Conservation (phyloP, 805 yeast genomes). For the Sungouiozyma ichnusensis region DNA sequence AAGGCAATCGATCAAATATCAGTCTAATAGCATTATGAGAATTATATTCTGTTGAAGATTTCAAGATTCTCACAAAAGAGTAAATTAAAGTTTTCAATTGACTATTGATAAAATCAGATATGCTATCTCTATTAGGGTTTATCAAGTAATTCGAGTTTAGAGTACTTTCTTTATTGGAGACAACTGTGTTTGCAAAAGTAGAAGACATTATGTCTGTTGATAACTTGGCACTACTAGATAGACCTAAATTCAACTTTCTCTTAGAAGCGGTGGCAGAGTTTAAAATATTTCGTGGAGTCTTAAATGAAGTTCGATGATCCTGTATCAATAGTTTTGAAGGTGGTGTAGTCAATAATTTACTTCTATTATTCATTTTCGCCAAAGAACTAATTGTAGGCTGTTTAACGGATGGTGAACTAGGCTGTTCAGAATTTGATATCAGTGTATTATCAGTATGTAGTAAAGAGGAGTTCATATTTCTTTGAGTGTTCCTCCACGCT, state of each 20-base stretch:
- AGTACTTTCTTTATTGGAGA: background rate
- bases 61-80: constrained; percentile 13
- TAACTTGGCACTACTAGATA: background rate
- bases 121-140: background rate
- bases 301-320: constrained; percentile 12
- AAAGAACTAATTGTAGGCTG: constrained; percentile 11
- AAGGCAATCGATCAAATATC: constrained; percentile 46
- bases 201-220: background rate
- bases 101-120: background rate
- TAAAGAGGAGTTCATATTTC: background rate
- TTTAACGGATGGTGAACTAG: constrained; percentile 6
- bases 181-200: background rate
- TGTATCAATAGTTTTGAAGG: constrained; percentile 18
- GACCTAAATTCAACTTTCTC: constrained; percentile 2
- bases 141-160: background rate
- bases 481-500: background rate
- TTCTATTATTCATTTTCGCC: constrained; percentile 6
- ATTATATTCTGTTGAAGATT: constrained; percentile 40
- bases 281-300: constrained; percentile 14
- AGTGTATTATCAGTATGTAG: background rate
- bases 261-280: background rate
- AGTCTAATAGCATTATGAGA: constrained; percentile 70
- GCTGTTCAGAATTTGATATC: background rate
- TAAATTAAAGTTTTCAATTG: constrained; percentile 8
- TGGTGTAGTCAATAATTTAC: constrained; percentile 18